Conservation (phyloP, 1,284 basidiomycete genomes). For the Cryptococcus floricola region DNA sequence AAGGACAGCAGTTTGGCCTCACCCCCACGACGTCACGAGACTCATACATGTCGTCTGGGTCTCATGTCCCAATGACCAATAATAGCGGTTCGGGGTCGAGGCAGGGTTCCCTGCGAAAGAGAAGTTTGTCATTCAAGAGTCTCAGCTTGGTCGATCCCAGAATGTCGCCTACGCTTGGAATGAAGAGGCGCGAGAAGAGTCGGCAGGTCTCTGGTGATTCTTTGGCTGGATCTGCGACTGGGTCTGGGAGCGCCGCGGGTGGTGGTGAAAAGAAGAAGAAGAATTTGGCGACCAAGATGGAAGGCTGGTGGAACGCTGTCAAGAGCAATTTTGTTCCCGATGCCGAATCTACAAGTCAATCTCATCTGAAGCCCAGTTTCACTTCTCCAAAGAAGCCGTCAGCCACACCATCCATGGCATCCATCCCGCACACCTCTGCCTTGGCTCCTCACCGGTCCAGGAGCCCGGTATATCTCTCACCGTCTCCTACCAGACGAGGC, state of each 20-base stretch:
- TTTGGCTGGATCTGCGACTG: constrained; percentile 2
- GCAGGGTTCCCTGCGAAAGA: constrained; percentile 13
- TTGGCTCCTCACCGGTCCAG: too few relatives aligned
- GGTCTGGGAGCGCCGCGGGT: not conserved
- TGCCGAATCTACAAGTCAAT: too few relatives aligned
- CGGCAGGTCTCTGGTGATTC: constrained; percentile 38
- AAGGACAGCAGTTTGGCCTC: constrained; percentile 7
- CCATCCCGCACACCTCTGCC: too few relatives aligned
- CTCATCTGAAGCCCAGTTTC: too few relatives aligned
- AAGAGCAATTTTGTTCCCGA: constrained; percentile 48
- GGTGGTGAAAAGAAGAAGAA: constrained; percentile 38
- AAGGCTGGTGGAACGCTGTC: constrained; percentile 53
- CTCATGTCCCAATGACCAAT: too few relatives aligned
- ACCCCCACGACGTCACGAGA: constrained; percentile 32
- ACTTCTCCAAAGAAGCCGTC: too few relatives aligned
- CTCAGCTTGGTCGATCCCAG: constrained; percentile 35
- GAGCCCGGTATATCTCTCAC: too few relatives aligned
- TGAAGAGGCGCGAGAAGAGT: constrained; percentile 26
- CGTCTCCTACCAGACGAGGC: too few relatives aligned
- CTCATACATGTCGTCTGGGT: constrained; percentile 12
- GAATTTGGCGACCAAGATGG: constrained; percentile 50
- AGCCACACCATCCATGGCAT: too few relatives aligned
- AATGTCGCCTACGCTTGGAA: constrained; percentile 16
- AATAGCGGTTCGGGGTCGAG: not conserved
- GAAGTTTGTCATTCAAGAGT: constrained; percentile 37